Percentiles rank a stretch among this genome's conserved stretches.
phyloP scores from a whole-genome alignment of 2,329 filamentous ascomycete genomes.

The Neophaeococcomyces aloes region DNA sequence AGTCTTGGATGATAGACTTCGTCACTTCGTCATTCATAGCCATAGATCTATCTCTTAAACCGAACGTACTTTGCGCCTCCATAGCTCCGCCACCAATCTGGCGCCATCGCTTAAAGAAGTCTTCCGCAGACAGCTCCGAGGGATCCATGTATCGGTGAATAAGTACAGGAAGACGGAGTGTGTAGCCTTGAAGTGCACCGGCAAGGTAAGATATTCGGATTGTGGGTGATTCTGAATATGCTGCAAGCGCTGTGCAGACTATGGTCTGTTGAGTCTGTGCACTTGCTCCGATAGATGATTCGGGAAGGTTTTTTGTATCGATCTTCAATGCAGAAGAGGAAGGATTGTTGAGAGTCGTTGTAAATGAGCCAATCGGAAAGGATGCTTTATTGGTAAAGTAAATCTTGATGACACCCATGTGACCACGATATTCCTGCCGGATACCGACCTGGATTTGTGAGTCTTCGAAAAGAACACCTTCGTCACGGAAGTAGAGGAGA shows the following conservation, averaged over 20 bases:
- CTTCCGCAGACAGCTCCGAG: constrained; percentile 72
- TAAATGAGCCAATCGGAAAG: constrained; percentile 76
- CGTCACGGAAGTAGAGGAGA: constrained; percentile 63
- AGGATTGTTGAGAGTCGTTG: constrained; percentile 75
- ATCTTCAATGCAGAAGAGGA: constrained; percentile 60
- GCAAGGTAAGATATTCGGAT: constrained; percentile 91
- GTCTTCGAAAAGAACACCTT: constrained; percentile 91
- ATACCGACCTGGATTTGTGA: constrained; percentile 86
- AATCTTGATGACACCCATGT: constrained; percentile 87
- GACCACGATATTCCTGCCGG: constrained; percentile 87
- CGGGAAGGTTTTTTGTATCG: constrained; percentile 80
- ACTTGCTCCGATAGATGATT: constrained; percentile 63
- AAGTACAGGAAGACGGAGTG: constrained; percentile 75
- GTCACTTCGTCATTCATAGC: constrained; percentile 64
- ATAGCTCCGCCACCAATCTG: constrained; percentile 84
- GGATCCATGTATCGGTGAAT: constrained; percentile 96
- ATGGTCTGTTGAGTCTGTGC: constrained; percentile 85
- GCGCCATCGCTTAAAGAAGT: constrained; percentile 99
- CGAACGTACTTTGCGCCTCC: constrained; percentile 81
- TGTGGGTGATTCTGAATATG: constrained; percentile 77
- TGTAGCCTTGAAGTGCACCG: constrained; percentile 83
- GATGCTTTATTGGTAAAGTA: constrained; percentile 95
- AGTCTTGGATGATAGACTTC: constrained; percentile 57
- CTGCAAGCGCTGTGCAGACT: constrained; percentile 77
- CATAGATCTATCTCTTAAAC: constrained; percentile 46